A percentile compares a stretch with the other conserved stretches of the same genome.
Evolutionary conservation across 352 stramenopile genomes (phyloP).

Genomic region (Globisporangium spiculum): DNA sequence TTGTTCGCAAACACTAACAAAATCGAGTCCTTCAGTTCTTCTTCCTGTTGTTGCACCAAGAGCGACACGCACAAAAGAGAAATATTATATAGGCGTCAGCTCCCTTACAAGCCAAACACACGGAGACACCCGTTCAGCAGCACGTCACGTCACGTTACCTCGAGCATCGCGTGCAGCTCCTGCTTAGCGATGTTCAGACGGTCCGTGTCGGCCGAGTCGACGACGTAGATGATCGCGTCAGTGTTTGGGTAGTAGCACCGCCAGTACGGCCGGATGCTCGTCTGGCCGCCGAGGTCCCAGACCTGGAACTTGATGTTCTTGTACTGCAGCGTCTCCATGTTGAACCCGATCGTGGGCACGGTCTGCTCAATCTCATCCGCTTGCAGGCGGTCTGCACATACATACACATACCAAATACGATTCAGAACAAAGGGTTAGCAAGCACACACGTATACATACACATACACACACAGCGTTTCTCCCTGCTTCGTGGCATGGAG

Average conservation of each 20-base stretch:
- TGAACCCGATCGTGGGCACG: slow-evolving; percentile 99
- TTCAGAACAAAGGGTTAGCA: background rate
- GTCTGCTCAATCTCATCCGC: slow-evolving; percentile 97
- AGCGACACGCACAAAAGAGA: slow-evolving; percentile 3
- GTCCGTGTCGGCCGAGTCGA: slow-evolving; percentile 96
- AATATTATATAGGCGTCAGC: background rate
- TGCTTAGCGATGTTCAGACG: slow-evolving; percentile 97
- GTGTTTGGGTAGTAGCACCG: slow-evolving; percentile 99
- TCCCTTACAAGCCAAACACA: background rate
- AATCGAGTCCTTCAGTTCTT: slow-evolving; percentile 98
- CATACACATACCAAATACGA: background rate
- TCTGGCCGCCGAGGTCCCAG: slow-evolving; percentile 99
- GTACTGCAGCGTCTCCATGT: slow-evolving; percentile 92
- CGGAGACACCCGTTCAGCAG: background rate
- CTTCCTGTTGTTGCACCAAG: slow-evolving; percentile 71
- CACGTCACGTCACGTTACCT: slow-evolving; percentile 41
- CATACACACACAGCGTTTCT: background rate
- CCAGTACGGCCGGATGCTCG: slow-evolving; percentile 99
- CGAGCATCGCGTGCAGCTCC: slow-evolving; percentile 97
- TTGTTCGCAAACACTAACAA: slow-evolving; percentile 99
- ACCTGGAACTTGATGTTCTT: slow-evolving; percentile 98
- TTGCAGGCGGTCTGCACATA: slow-evolving; percentile 62
- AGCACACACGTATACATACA: background rate
- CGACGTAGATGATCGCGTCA: slow-evolving; percentile 96
- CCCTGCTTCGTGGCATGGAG: background rate